Conservation (phyloP, 441 rosid species). For the Iberis amara region DNA sequence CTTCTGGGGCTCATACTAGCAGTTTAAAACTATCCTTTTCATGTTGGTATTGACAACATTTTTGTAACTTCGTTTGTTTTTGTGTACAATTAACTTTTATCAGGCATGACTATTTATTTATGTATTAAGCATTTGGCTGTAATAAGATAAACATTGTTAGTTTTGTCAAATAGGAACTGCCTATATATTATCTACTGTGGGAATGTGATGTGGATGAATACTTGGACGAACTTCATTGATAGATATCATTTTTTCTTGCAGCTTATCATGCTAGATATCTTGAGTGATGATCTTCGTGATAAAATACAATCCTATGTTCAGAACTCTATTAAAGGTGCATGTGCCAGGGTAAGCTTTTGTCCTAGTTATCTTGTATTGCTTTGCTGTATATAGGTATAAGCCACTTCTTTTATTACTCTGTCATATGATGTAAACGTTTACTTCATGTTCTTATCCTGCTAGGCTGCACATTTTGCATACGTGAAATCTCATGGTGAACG, state of each 20-base stretch:
- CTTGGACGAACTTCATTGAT: constrained; percentile 19
- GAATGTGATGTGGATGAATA: constrained; percentile 6
- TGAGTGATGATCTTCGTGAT: constrained; percentile 40
- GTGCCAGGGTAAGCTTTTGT: constrained; percentile 53
- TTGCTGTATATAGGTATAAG: neutral
- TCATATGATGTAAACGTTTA: constrained; percentile 5
- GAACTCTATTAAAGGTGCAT: constrained; percentile 69
- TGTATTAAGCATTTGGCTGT: constrained; percentile 8
- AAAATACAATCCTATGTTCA: constrained; percentile 58
- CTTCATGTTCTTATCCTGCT: constrained; percentile 23
- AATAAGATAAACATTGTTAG: constrained; percentile 14
- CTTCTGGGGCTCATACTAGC: neutral
- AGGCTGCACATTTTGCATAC: constrained; percentile 60
- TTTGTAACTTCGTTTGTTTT: constrained; percentile 4
- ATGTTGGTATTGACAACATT: neutral
- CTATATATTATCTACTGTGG: constrained; percentile 14
- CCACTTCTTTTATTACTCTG: constrained; percentile 1
- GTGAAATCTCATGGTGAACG: constrained; percentile 54
- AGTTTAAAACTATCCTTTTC: constrained; percentile 3
- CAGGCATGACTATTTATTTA: constrained; percentile 9
- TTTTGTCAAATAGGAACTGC: constrained; percentile 9
- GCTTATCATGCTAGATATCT: constrained; percentile 43
- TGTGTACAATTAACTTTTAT: constrained; percentile 11
- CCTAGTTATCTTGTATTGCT: constrained; percentile 21
- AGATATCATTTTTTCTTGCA: constrained; percentile 32